Conservation (phyloP, 805 yeast genomes). For the Myxozyma lipomycoides region DNA sequence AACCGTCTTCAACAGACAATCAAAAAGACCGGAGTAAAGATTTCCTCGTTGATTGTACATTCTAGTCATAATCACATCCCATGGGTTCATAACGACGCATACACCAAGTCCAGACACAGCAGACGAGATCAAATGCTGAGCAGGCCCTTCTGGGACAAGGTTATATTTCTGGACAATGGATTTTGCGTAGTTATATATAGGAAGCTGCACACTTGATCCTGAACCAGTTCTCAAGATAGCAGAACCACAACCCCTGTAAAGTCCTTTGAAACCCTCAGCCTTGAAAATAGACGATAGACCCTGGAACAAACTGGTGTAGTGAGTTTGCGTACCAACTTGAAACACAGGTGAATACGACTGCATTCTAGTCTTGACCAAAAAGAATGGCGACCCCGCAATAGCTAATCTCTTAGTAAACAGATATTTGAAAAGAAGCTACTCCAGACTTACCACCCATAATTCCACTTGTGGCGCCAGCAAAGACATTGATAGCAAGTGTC, state of each 20-base stretch:
- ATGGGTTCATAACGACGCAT: constrained; percentile 93
- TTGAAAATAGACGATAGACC: constrained; percentile 62
- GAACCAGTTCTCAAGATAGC: constrained; percentile 92
- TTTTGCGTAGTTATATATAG: constrained; percentile 80
- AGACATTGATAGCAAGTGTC: constrained; percentile 54
- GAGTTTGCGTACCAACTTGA: constrained; percentile 87
- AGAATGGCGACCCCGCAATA: constrained; percentile 74
- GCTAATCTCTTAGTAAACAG: constrained; percentile 6
- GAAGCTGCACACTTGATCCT: constrained; percentile 93
- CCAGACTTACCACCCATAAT: constrained; percentile 56
- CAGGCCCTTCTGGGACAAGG: constrained; percentile 58
- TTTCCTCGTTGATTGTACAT: constrained; percentile 83
- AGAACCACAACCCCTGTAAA: constrained; percentile 89
- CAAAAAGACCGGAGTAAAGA: constrained; percentile 79
- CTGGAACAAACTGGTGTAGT: constrained; percentile 63
- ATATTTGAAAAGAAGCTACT: neutral
- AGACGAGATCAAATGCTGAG: constrained; percentile 67
- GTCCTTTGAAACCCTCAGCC: constrained; percentile 71
- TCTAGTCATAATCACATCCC: constrained; percentile 93
- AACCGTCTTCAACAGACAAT: constrained; percentile 82
- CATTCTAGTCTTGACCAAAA: constrained; percentile 91
- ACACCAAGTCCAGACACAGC: constrained; percentile 87
- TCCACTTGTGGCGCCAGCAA: constrained; percentile 57
- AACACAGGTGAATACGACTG: constrained; percentile 75
- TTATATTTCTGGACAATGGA: constrained; percentile 52